Evolutionary conservation across 1,139 yeast species (phyloP), one percentile per base, ranked within the genome.

Genomic region (Kurtzmaniella quercitrusa): DNA sequence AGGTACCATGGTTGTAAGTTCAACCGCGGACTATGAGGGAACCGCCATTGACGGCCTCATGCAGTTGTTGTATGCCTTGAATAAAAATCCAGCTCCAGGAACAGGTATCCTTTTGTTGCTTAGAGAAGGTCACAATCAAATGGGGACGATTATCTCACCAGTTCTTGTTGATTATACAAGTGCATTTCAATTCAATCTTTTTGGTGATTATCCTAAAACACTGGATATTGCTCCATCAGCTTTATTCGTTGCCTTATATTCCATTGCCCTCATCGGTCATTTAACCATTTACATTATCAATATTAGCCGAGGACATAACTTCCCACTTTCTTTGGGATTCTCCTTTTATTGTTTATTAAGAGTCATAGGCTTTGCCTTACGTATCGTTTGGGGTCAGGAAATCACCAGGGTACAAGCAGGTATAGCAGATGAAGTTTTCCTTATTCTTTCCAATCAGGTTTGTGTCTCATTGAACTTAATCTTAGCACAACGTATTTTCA

Each of bases 401-500:
- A 57, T 75, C 15, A 57, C 74, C 28, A 58, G 56, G 18, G 63
- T 84, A 37, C 60, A 66, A 18, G 53, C 66, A 20, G 94, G 89
- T 18, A 69, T 86, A 40, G 71, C 85, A 3, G 71, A 84, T 28
- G 80, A 76, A 40, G 79, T 84, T 23, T 74, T 85, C 45, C 60
- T 76, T 38, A 72, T 82, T 47, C 63, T 83, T 46, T 84, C 81
- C 19, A 68, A 81, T 6, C 75, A 82, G 40, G 53, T 80, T 15
- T 55, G 82, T 36, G 78, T 80, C 18, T 73, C 84, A 1, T 66
- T 78, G 50, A 82, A 83, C 55, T 73, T 84, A 60, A 75, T 84
- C 37, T 65, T 86, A 47, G 89, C 89, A 4, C 93, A 85, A 59
- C 74, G 95, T 51, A 70, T 85, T 38, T 85, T 84, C 63, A 84